Base-by-base conservation (phyloP, 805 yeast species). In the Saturnispora silvae region DNA sequence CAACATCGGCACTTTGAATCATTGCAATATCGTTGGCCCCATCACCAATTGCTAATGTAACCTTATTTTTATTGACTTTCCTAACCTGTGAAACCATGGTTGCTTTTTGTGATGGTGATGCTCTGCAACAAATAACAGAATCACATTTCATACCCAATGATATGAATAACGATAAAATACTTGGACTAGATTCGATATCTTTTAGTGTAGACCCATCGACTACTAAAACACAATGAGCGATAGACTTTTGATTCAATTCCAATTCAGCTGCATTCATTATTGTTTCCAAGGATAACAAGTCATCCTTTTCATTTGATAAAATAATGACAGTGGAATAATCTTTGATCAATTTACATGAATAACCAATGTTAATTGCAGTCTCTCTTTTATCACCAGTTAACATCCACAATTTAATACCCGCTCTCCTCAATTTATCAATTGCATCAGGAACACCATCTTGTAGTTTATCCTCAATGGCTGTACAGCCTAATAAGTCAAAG, bases 21-120 rank as follows among this genome's bases (percentile, higher is more conserved):
- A 92, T 92, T 1, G 99, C 97, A 54, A 92, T 87, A 59, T 92
- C 99, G 54, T 92, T 92, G 2, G 99, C 99, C 45, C 99, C 99
- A 61, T 92, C 99, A 6, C 99, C 99, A 53, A 92, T 82, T 0
- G 98, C 98, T 43, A 92, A 66, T 0, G 96, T 85, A 5, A 92
- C 96, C 28, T 82, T 69, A 2, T 61, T 60, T 34, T 68, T 76
- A 49, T 80, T 70, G 40, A 78, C 61, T n/a, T 68, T 63, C 35
- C 97, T 68, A n/a, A 94, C 85, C 24, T 77, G 68, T 20, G 74
- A 59, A 2, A 92, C 97, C 83, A 92, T 77, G 20, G 71, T 64
- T 1, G 97, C 96, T 61, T 92, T 92, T 57, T 92, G 99, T 0
- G 96, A 78, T 0, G 99, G 99, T 6, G 95, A 81, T 0, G 97